Conservation (phyloP, 2,329 filamentous ascomycete species). For the Akanthomyces muscarius region DNA sequence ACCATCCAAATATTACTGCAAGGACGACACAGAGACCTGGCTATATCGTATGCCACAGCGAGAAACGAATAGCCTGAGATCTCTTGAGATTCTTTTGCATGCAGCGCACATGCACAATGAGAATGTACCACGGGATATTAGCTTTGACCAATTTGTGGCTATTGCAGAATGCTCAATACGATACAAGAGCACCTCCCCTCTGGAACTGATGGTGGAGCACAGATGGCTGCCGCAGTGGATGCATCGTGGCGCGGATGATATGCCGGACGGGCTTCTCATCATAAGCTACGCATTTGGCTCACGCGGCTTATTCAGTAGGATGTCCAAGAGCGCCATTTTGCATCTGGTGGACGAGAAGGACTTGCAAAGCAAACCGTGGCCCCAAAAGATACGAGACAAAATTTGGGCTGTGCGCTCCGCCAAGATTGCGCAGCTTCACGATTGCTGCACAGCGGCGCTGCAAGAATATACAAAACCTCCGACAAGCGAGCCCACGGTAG, state of each 20-base stretch:
- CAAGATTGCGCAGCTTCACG: conserved; percentile 48
- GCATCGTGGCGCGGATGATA: conserved; percentile 43
- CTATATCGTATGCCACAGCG: conserved; percentile 51
- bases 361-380: conserved; percentile 42
- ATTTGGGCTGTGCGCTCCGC: conserved; percentile 45
- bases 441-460: conserved; percentile 41
- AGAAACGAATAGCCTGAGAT: conserved; percentile 39
- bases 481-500: conserved; percentile 22
- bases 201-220: conserved; percentile 48
- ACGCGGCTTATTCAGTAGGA: conserved; percentile 44
- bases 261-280: conserved; percentile 46
- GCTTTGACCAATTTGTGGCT: conserved; percentile 47
- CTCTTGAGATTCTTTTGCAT: conserved; percentile 45
- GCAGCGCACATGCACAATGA: conserved; percentile 49
- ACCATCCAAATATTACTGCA: conserved; percentile 35
- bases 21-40: conserved; percentile 41
- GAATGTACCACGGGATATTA: conserved; percentile 42
- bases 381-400: conserved; percentile 43
- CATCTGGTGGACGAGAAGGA: conserved; percentile 42
- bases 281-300: conserved; percentile 52
- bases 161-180: conserved; percentile 47
- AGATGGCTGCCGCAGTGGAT: conserved; percentile 51
- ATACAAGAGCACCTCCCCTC: conserved; percentile 48
- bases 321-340: conserved; percentile 47
- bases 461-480: conserved; percentile 42